Conservation (phyloP, 2,329 filamentous ascomycete species). For the Fusarium protoensiforme region DNA sequence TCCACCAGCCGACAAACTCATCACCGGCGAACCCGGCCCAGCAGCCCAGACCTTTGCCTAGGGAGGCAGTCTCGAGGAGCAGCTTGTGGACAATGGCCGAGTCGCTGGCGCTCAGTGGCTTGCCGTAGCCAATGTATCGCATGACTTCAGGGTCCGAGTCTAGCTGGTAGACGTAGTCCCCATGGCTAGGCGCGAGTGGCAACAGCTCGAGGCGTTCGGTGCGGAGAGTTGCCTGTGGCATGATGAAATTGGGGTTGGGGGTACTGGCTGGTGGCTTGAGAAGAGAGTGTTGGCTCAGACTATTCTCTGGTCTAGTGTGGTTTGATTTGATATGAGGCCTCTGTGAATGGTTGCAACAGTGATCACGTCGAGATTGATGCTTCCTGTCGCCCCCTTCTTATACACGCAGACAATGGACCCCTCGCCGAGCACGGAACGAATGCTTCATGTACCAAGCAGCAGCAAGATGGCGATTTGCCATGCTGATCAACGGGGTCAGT, state of each 20-base stretch:
- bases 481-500: constrained; percentile 23
- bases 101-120: constrained; percentile 31
- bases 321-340: not conserved
- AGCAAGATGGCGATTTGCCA: not conserved
- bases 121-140: constrained; percentile 38
- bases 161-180: constrained; percentile 33
- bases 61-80: constrained; percentile 34
- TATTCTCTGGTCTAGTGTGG: not conserved
- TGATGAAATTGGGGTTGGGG: constrained; percentile 2
- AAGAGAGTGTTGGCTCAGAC: not conserved
- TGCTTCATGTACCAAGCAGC: not conserved
- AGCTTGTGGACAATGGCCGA: constrained; percentile 37
- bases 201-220: constrained; percentile 31
- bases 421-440: not conserved
- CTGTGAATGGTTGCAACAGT: not conserved
- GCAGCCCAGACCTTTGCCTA: constrained; percentile 33
- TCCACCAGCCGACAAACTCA: constrained; percentile 47
- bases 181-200: constrained; percentile 30
- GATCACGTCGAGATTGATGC: not conserved
- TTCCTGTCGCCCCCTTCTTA: constrained; percentile 18
- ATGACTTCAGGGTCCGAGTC: constrained; percentile 35
- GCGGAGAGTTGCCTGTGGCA: constrained; percentile 32
- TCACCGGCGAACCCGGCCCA: constrained; percentile 36
- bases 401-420: constrained; percentile 20
- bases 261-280: not conserved